These are phyloP conservation scores for Starmerella vitae DNA, from an alignment of 805 yeast genomes.

Conservation along the genomic window DNA sequence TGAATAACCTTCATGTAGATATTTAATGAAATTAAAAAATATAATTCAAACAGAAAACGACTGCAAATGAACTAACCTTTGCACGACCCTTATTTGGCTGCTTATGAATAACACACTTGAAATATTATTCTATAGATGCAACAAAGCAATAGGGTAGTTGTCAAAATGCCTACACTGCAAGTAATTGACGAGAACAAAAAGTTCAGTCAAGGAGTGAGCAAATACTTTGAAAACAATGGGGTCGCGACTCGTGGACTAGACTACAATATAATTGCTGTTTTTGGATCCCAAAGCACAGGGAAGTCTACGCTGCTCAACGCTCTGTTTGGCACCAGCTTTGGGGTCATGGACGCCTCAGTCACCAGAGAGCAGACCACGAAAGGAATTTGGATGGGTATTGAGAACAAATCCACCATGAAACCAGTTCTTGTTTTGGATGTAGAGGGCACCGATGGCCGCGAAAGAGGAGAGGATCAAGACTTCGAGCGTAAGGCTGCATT, in stretches of 20 bases:
- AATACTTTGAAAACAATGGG: conserved; percentile 23
- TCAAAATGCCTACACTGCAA: conserved; percentile 28
- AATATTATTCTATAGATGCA: no score
- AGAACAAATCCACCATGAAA: conserved; percentile 20
- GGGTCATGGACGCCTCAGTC: conserved; percentile 77
- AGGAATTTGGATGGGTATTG: conserved; percentile 65
- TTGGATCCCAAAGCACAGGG: conserved; percentile 95
- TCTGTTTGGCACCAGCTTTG: conserved; percentile 74
- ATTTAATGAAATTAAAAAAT: no score
- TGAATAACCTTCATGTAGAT: no score
- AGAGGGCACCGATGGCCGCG: conserved; percentile 98
- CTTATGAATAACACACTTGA: no score
- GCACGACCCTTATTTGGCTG: no score
- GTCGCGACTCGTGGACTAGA: conserved; percentile 39
- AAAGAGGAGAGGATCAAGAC: conserved; percentile 96
- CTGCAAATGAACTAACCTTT: no score
- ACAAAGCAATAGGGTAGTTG: no score
- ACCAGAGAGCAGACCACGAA: conserved; percentile 78
- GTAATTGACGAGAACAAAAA: conserved; percentile 47
- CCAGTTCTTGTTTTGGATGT: conserved; percentile 62
- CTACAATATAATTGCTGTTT: conserved; percentile 86
- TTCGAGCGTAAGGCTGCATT: conserved; percentile 93
- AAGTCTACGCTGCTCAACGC: conserved; percentile 83
- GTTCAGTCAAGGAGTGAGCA: conserved; percentile 32
- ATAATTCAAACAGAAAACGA: no score